These are phyloP conservation scores for Yamadazyma phyllophila DNA, from an alignment of 805 yeast genomes.

Conservation along the genomic window DNA sequence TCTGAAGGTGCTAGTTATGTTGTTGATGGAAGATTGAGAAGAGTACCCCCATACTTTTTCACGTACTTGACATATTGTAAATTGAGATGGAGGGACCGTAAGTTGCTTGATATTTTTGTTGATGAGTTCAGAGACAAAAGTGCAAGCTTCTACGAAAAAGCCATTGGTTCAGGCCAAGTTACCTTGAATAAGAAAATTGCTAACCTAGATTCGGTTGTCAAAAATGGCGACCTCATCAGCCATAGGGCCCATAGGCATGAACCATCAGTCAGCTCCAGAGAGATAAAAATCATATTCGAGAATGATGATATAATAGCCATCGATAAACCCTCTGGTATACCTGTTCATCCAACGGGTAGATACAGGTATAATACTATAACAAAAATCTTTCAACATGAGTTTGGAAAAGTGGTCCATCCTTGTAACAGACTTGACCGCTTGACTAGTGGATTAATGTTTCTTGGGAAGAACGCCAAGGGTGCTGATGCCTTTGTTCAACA, in stretches of 20 bases:
- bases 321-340: slow-evolving; percentile 92
- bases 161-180: slow-evolving; percentile 62
- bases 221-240: slow-evolving; percentile 79
- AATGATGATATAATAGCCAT: slow-evolving; percentile 76
- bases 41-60: slow-evolving; percentile 81
- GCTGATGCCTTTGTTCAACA: slow-evolving; percentile 76
- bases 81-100: slow-evolving; percentile 85
- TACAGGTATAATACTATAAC: slow-evolving; percentile 74
- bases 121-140: slow-evolving; percentile 83
- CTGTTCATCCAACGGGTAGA: slow-evolving; percentile 94
- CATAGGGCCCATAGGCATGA: slow-evolving; percentile 88
- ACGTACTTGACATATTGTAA: slow-evolving; percentile 92
- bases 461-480: slow-evolving; percentile 77
- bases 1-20: slow-evolving; percentile 56
- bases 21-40: slow-evolving; percentile 60
- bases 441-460: slow-evolving; percentile 90
- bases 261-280: slow-evolving; percentile 68
- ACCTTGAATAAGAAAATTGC: slow-evolving; percentile 69
- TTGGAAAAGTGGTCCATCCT: slow-evolving; percentile 62
- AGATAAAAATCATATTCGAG: slow-evolving; percentile 66
- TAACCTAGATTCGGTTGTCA: slow-evolving; percentile 57
- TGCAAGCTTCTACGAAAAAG: slow-evolving; percentile 57
- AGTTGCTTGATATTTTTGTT: slow-evolving; percentile 73
- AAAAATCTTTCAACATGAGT: slow-evolving; percentile 70
- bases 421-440: slow-evolving; percentile 87